phyloP scores from a whole-genome alignment of 495 filamentous ascomycete species.

The Podospora tetraspora region DNA sequence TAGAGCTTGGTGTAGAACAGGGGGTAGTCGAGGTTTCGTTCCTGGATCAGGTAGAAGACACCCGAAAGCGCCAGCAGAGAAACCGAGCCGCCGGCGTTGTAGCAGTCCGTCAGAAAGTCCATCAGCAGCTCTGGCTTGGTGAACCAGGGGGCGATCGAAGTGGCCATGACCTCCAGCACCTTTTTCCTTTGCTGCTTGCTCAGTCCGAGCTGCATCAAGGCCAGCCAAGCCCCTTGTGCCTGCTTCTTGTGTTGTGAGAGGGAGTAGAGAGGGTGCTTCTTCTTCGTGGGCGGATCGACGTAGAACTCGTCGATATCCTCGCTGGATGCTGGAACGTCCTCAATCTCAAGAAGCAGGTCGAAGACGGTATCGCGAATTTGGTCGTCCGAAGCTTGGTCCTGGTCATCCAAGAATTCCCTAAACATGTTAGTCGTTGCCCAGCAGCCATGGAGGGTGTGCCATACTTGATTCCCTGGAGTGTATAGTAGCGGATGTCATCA shows the following conservation, averaged over 20 bases:
- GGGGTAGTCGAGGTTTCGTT: slow-evolving; percentile 93
- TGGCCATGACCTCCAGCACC: slow-evolving; percentile 66
- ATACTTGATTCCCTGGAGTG: slow-evolving; percentile 65
- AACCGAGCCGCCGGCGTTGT: slow-evolving; percentile 75
- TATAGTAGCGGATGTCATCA: slow-evolving; percentile 81
- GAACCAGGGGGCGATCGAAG: slow-evolving; percentile 82
- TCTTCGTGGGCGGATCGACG: slow-evolving; percentile 45
- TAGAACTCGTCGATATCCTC: slow-evolving; percentile 66
- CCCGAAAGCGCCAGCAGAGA: slow-evolving; percentile 87
- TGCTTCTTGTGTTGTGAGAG: slow-evolving; percentile 60
- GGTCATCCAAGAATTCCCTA: slow-evolving; percentile 37
- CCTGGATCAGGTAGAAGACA: slow-evolving; percentile 89
- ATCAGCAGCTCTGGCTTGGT: slow-evolving; percentile 79
- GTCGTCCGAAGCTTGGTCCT: slow-evolving; percentile 35
- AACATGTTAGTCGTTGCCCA: slow-evolving; percentile 14
- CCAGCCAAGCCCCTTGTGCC: slow-evolving; percentile 80
- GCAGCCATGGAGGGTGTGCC: slow-evolving; percentile 23
- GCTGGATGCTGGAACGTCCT: slow-evolving; percentile 55
- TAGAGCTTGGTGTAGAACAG: slow-evolving; percentile 93
- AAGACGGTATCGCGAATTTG: slow-evolving; percentile 50
- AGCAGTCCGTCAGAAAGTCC: slow-evolving; percentile 94
- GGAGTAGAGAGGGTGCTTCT: slow-evolving; percentile 49
- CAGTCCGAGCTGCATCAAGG: slow-evolving; percentile 63
- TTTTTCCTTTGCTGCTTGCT: slow-evolving; percentile 70
- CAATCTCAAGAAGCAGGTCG: slow-evolving; percentile 58